Evolutionary conservation across 768 basidiomycete species (phyloP), one percentile per base, ranked within the genome.

Genomic region (Mycena floridula): DNA sequence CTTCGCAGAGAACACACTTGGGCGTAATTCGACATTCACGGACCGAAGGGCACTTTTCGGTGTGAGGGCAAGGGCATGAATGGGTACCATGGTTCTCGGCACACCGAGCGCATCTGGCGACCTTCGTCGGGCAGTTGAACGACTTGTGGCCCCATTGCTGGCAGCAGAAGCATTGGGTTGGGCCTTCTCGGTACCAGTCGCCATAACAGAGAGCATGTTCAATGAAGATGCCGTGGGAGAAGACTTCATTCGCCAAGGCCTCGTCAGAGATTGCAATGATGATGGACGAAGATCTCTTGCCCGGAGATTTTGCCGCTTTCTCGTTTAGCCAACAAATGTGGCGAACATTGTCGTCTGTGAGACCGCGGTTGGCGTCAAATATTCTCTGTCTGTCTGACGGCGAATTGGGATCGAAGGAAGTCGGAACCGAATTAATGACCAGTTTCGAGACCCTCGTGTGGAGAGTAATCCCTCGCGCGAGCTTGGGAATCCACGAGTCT

Each of bases 211-310:
- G n/a, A 2, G 37, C 22, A 0, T 24, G 32, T 20, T 45, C 32
- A 16, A 49, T 36, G 1, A 32, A 18, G 1, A 49, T 24, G 4
- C 39, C 40, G 1, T 37, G 37, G 13, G 9, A 3, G 18, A 49
- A 44, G 38, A 44, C 23, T 21, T 20, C 20, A 30, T 49, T 24
- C 5, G 48, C 39, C 3, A 37, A n/a, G 4, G 35, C 23, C 16
- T 38, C 12, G 30, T 47, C 32, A 9, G 46, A 11, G 28, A 47
- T 11, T n/a, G 46, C 43, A 25, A 47, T 24, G 23, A 43, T 6
- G 5, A 47, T 30, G 7, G 46, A 48, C 4, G 47, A 48, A 3
- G 47, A 27, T 18, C 21, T 42, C 30, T 48, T 48, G 7, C 40
- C 27, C 15, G 37, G 32, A 4, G 26, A 21, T 16, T 39, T 25